A percentile compares a stretch with the other conserved stretches of the same genome.
Conservation (phyloP, 176 grass and related monocot genomes). For the Triticum timopheevii region DNA sequence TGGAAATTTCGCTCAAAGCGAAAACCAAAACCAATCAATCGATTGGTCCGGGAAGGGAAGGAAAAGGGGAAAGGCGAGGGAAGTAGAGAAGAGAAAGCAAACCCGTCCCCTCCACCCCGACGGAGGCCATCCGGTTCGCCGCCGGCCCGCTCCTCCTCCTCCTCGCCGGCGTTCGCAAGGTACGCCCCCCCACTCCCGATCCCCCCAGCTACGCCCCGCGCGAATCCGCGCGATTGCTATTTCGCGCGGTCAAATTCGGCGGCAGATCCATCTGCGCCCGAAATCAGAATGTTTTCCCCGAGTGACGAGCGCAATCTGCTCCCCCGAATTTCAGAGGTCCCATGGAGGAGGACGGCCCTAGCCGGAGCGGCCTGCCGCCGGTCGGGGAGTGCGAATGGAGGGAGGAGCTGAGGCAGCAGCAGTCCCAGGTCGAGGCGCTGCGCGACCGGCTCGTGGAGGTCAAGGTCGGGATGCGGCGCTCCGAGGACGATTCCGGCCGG, state of each 20-base stretch:
- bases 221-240: conserved; percentile 11
- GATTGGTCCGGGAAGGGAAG: not conserved
- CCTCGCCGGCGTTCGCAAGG: conserved; percentile 13
- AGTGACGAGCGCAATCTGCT: not conserved
- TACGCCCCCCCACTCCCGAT: not conserved
- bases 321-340: conserved; percentile 24
- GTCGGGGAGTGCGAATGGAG: conserved; percentile 48
- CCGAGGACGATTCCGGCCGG: conserved; percentile 42
- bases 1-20: too few species aligned
- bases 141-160: not conserved
- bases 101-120: not conserved
- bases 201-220: not conserved
- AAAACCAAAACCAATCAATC: conserved; percentile 38
- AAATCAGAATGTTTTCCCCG: not conserved
- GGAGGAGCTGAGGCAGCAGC: conserved; percentile 63
- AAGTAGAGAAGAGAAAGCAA: conserved; percentile 16
- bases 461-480: conserved; percentile 47
- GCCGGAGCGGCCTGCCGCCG: not conserved
- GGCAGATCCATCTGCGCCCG: conserved; percentile 14
- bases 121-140: conserved; percentile 22
- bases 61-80: not conserved
- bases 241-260: not conserved
- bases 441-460: conserved; percentile 57
- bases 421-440: conserved; percentile 67
- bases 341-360: conserved; percentile 41